Percentiles rank a stretch among this genome's conserved stretches.
These are phyloP conservation scores for Thelephora terrestris DNA, from an alignment of 1,284 basidiomycete genomes.

Conservation along the genomic window DNA sequence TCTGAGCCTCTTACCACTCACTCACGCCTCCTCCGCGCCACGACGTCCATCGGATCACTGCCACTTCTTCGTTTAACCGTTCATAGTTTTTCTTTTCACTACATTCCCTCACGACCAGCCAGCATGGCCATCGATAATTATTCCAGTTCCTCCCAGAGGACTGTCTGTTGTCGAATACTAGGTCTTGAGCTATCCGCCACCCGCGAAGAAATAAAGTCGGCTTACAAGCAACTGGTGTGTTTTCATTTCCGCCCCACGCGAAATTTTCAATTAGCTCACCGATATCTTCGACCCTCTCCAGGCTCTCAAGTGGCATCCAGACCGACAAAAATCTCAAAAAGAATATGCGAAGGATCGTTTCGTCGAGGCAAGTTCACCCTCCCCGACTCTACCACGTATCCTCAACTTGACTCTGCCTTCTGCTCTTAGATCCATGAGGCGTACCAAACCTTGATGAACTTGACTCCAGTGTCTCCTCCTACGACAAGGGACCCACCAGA, in stretches of 20 bases:
- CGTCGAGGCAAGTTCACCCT: conserved; percentile 45
- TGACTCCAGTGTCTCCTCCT: background rate
- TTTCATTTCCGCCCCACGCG: conserved; percentile 8
- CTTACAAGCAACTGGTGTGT: conserved; percentile 70
- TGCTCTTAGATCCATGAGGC: conserved; percentile 19
- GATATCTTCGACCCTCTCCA: conserved; percentile 21
- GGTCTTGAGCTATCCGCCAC: conserved; percentile 22
- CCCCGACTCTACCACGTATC: background rate
- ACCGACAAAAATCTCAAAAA: conserved; percentile 53
- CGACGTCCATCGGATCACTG: too few relatives aligned
- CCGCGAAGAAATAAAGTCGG: conserved; percentile 76
- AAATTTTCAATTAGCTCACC: background rate
- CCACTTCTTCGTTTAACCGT: too few relatives aligned
- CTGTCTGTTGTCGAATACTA: conserved; percentile 19
- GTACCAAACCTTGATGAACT: conserved; percentile 16
- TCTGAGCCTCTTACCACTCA: too few relatives aligned
- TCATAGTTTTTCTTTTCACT: too few relatives aligned
- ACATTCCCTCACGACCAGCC: too few relatives aligned
- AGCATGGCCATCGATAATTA: too few relatives aligned
- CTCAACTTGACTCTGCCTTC: background rate
- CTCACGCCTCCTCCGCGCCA: too few relatives aligned
- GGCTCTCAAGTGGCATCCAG: conserved; percentile 90
- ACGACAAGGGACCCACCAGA: background rate
- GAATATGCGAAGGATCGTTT: conserved; percentile 65
- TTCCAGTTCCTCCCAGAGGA: conserved; percentile 3